phyloP scores from a whole-genome alignment of 306 rosid genomes.

The Astragalus membranaceus region DNA sequence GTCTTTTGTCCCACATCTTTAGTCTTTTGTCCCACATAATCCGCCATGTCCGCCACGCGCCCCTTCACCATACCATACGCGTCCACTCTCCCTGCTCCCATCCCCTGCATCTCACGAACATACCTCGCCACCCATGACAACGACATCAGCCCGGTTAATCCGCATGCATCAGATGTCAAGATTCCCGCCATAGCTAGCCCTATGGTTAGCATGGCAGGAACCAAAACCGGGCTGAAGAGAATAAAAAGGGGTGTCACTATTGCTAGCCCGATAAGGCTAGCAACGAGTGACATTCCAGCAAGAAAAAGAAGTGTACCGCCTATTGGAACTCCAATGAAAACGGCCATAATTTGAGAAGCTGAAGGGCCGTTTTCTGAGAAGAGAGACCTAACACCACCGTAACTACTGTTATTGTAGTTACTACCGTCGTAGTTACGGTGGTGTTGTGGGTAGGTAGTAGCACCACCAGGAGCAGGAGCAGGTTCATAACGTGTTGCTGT shows the following conservation, averaged over 20 bases:
- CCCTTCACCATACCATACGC: slow-evolving; percentile 24
- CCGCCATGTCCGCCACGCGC: slow-evolving; percentile 46
- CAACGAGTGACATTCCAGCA: slow-evolving; percentile 45
- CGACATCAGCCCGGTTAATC: slow-evolving; percentile 52
- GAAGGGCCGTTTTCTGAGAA: slow-evolving; percentile 29
- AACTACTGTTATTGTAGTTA: background rate
- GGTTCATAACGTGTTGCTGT: slow-evolving; percentile 17
- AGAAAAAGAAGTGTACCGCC: slow-evolving; percentile 53
- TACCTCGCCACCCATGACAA: slow-evolving; percentile 57
- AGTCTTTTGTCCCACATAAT: slow-evolving; percentile 62
- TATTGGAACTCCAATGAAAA: slow-evolving; percentile 36
- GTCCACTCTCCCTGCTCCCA: slow-evolving; percentile 44
- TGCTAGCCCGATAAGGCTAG: slow-evolving; percentile 45
- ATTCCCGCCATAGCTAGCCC: slow-evolving; percentile 47
- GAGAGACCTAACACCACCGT: background rate
- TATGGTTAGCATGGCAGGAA: slow-evolving; percentile 47
- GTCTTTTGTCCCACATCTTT: slow-evolving; percentile 37
- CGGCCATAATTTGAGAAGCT: slow-evolving; percentile 30
- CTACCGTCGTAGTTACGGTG: background rate
- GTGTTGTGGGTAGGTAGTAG: background rate
- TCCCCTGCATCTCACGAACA: slow-evolving; percentile 21
- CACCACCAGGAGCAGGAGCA: background rate
- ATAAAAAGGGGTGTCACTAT: slow-evolving; percentile 50
- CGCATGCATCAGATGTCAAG: slow-evolving; percentile 48
- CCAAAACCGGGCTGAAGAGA: slow-evolving; percentile 69